phyloP scores from a whole-genome alignment of 208 protist species.

The Crithidia acanthocephali region DNA sequence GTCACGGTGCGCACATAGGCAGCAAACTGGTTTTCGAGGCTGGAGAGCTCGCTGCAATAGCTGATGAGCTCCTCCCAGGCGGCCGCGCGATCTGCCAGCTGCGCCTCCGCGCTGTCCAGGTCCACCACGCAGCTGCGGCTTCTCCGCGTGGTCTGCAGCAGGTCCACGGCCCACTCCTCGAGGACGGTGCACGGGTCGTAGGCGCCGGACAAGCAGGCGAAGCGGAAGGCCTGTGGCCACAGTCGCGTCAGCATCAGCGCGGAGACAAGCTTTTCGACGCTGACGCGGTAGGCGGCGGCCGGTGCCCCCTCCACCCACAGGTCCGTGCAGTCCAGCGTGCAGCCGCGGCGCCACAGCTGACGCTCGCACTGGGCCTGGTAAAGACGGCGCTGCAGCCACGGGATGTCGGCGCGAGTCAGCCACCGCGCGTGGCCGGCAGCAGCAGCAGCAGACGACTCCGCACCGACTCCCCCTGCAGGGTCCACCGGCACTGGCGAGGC shows the following conservation, averaged over 20 bases:
- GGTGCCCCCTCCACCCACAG: slow-evolving; percentile 73
- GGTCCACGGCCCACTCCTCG: slow-evolving; percentile 63
- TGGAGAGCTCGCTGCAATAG: slow-evolving; percentile 67
- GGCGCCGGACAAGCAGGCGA: slow-evolving; percentile 45
- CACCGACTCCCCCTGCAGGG: neutral
- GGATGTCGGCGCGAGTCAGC: slow-evolving; percentile 66
- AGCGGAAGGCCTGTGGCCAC: slow-evolving; percentile 75
- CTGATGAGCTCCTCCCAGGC: slow-evolving; percentile 58
- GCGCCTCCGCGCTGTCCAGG: slow-evolving; percentile 15
- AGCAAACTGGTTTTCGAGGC: slow-evolving; percentile 55
- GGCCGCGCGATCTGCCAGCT: slow-evolving; percentile 38
- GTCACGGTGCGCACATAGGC: slow-evolving; percentile 54
- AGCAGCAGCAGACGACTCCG: neutral
- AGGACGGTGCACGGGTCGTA: slow-evolving; percentile 57
- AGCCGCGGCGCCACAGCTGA: slow-evolving; percentile 56
- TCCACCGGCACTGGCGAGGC: slow-evolving; percentile 12
- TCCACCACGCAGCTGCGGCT: slow-evolving; percentile 10
- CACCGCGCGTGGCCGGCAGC: slow-evolving; percentile 21
- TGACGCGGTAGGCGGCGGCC: slow-evolving; percentile 36
- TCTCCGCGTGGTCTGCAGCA: slow-evolving; percentile 30
- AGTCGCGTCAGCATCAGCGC: slow-evolving; percentile 73
- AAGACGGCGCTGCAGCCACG: slow-evolving; percentile 70
- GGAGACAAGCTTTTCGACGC: slow-evolving; percentile 53
- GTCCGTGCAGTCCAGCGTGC: slow-evolving; percentile 75
- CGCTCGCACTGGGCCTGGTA: slow-evolving; percentile 87